A percentile compares a stretch with the other conserved stretches of the same genome.
These are phyloP conservation scores for Coemansia sp. DNA, from an alignment of 192 early-diverging fungal genomes.

Conservation along the genomic window DNA sequence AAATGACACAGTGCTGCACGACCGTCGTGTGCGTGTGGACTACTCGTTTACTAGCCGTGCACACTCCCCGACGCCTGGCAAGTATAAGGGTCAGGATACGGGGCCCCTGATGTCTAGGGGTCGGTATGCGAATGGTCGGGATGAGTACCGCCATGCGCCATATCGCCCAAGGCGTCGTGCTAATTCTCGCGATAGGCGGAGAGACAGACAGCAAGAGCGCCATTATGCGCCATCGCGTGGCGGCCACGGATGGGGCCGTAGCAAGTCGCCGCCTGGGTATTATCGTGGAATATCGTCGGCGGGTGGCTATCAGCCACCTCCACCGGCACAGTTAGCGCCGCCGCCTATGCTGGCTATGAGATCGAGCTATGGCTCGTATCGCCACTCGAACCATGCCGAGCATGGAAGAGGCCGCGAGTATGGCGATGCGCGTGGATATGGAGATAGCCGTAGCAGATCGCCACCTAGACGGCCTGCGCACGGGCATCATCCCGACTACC, in stretches of 20 bases:
- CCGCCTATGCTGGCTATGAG: background rate
- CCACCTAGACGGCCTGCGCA: conserved; percentile 8
- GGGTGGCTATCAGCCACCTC: background rate
- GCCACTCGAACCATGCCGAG: conserved; percentile 13
- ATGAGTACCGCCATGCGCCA: conserved; percentile 5
- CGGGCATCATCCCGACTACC: conserved; percentile 9
- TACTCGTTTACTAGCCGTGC: conserved; percentile 45
- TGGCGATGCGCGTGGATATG: conserved; percentile 4
- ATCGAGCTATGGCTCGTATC: conserved; percentile 12
- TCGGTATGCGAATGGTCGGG: conserved; percentile 4
- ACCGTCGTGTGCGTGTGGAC: conserved; percentile 50
- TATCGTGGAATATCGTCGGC: background rate
- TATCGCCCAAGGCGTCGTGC: conserved; percentile 36
- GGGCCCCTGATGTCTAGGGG: background rate
- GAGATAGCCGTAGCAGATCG: conserved; percentile 19
- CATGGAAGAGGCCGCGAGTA: conserved; percentile 16
- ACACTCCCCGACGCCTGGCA: conserved; percentile 37
- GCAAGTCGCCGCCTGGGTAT: conserved; percentile 40
- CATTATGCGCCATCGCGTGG: conserved; percentile 21
- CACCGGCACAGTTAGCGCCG: background rate
- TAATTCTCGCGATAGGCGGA: conserved; percentile 46
- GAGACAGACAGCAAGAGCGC: conserved; percentile 22
- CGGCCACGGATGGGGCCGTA: conserved; percentile 25
- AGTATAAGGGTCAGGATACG: conserved; percentile 43
- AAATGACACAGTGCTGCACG: conserved; percentile 32